phyloP scores from a whole-genome alignment of 345 rosid species.

The Eucalyptus lansdowneana region DNA sequence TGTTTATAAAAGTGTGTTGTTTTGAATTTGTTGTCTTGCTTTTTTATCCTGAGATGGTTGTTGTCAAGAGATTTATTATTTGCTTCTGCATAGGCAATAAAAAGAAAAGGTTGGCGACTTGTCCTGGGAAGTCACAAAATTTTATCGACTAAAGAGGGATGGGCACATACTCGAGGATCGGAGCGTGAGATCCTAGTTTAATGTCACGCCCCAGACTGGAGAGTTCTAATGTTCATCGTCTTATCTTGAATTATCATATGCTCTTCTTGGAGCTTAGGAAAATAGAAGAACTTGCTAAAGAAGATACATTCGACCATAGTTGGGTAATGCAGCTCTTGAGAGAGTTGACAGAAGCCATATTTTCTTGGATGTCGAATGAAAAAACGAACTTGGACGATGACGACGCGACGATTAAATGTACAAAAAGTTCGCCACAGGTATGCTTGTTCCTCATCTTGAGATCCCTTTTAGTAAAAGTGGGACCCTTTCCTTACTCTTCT shows the following conservation, averaged over 20 bases:
- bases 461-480: background rate
- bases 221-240: background rate
- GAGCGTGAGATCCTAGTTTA: too few species aligned
- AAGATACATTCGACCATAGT: conserved; percentile 16
- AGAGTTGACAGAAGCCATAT: conserved; percentile 32
- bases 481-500: background rate
- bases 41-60: too few species aligned
- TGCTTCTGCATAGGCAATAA: too few species aligned
- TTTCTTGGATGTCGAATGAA: conserved; percentile 20
- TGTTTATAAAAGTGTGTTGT: too few species aligned
- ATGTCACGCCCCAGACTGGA: background rate
- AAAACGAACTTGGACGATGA: conserved; percentile 14
- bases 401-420: background rate
- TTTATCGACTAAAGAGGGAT: too few species aligned
- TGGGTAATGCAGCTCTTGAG: conserved; percentile 36
- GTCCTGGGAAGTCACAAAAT: too few species aligned
- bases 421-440: conserved; percentile 18
- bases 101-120: too few species aligned
- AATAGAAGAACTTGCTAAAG: conserved; percentile 20
- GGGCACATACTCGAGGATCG: too few species aligned
- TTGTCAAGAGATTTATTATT: too few species aligned
- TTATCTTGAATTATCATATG: conserved; percentile 10
- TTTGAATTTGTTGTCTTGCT: too few species aligned
- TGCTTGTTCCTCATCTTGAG: background rate
- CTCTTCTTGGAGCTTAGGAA: conserved; percentile 42